Evolutionary conservation across 2,329 filamentous ascomycete genomes (phyloP), one percentile per base, ranked within the genome.

Genomic region (Chrysoporthe cubensis): DNA sequence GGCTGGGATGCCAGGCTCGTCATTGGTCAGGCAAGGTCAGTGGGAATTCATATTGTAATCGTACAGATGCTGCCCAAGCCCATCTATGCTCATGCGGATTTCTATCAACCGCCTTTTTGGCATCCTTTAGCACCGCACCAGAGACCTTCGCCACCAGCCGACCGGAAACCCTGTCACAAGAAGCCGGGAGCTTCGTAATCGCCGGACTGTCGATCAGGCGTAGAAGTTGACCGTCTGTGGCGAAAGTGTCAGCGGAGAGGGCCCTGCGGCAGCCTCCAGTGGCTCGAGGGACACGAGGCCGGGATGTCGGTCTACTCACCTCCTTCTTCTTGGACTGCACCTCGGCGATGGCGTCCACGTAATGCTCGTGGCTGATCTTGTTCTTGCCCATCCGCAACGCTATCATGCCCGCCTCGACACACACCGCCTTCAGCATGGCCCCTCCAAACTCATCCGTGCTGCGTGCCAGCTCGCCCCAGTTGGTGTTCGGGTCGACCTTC

Each of bases 381-480:
- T 91, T 94, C 85, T 97, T 94, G 70, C 96, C 96, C 79, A 91
- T 93, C 74, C 96, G 88, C 76, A 99, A 84, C 40, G 96, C 96
- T 82, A 99, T 99, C 96, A 99, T 99, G 78, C 96, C 96, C 63
- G 96, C 96, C 83, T 99, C 96, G 37, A 99, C 96, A 79, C 96
- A 99, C 32, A 99, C 96, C 56, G 96, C 96, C 87, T 99, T 99
- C 74, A 99, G 83, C 89, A 97, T 95, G 69, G 96, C 96, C 78
- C 96, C 96, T 69, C 96, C 96, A 78, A 99, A 99, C 82, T 99
- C 96, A 78, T 99, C 96, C 21, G 96, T 99, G 82, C 94, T 97
- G 76, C 96, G 89, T 8, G 96, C 96, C 82, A 99, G 80, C 80
- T 99, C 96, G 69, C 90, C 87, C 94, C 96, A 99, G 85, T 99